Base-by-base conservation (phyloP, 208 protist genomes). In the Acanthamoeba healyi region DNA sequence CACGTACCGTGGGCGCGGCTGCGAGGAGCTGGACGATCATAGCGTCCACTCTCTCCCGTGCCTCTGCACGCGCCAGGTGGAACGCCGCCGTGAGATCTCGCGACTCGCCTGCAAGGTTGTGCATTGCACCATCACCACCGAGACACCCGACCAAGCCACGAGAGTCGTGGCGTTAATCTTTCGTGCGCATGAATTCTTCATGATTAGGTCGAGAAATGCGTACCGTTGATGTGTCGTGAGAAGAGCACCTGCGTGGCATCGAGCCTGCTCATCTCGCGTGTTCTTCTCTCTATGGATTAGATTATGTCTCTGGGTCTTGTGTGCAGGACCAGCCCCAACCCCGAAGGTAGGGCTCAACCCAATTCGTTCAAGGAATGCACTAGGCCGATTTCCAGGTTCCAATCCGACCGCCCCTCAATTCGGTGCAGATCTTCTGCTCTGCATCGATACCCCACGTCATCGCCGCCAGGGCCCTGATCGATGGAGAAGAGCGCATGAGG, bases 11-110 rank as follows among this genome's bases (percentile, higher is more conserved):
- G 74, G 74, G 74, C 29, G 74, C 74, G 19, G 74, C 74, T 7
- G 74, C 74, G 46, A 84, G 38, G 29, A 84, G 74, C 74, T 84
- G 74, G 26, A 84, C 46, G 44, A 84, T 84, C 74, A 84, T 84
- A 22, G 44, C 44, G 3, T 84, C 74, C 26, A 84, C 74, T 42
- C 58, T 84, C 6, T 56, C 44, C 22, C 32, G 54, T 7, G 74
- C 74, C 42, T 7, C 74, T 19, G 17, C n/a, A 15, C 74, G 74
- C 19, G 74, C 74, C 5, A 36, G 19, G 7, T 56, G 26, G 42
- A 84, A 84, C 9, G 74, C 42, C 5, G n/a, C 24, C 17, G 74
- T 58, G 10, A n/a, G 32, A 38, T 84, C 74, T 46, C n/a, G 42
- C 22, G 70, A 26, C 70, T 79, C 70, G 5, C 70, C 70, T 79